Base-by-base conservation (phyloP, 768 basidiomycete genomes). In the Pleurotus giganteus region DNA sequence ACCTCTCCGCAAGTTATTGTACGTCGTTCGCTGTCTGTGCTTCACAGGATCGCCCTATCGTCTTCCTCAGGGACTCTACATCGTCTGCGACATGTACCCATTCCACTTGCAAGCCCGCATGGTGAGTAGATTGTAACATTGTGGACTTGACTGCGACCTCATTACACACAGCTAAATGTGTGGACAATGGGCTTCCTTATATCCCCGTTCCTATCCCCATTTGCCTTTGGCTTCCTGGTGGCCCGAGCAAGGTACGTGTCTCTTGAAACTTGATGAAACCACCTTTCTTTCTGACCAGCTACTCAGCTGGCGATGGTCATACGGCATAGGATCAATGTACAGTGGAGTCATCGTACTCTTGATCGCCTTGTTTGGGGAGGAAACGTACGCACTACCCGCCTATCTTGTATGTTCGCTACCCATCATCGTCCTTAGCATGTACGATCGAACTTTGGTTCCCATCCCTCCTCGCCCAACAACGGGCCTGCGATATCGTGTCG, bases 91-190 rank as follows among this genome's bases (percentile, higher is more conserved):
- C 58, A 66, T 84, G 54, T 85, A 73, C 61, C 82, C 82, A 0
- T 84, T 85, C 69, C 83, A 85, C 58, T 65, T 80, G 0, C 81
- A 83, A 66, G 79, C 79, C 5, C 71, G 78, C 17, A 82, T 79
- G 70, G 75, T 81, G 41, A 53, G 68, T 46, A 55, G 37, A 27
- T 23, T n/a, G 4, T 41, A 12, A 9, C 9, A n/a, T 41, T n/a
- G n/a, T n/a, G n/a, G n/a, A n/a, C n/a, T n/a, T n/a, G n/a, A n/a
- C n/a, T n/a, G n/a, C n/a, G n/a, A 13, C 15, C 47, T 26, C 17
- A 45, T n/a, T 24, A 27, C 7, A 29, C 15, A 0, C 43, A 77
- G 74, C 63, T 78, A 9, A 76, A 75, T 56, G 54, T 75, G 42
- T 78, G 78, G 79, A 78, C 78, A 1, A 73, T 80, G 66, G 79